phyloP scores from a whole-genome alignment of 345 rosid species.

The Salix udensis region DNA sequence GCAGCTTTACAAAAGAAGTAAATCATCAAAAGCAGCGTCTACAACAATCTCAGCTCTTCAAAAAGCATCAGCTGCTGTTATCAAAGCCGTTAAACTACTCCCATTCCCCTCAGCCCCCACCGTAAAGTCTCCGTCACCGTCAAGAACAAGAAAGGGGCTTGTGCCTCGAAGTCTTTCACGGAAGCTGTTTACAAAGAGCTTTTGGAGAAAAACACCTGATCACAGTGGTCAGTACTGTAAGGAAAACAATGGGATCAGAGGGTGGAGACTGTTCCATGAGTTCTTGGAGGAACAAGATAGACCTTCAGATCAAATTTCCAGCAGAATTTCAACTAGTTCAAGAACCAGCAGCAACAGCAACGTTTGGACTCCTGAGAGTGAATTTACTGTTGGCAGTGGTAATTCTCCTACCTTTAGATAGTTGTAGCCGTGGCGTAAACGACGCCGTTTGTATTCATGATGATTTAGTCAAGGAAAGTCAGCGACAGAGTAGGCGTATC shows the following conservation, averaged over 20 bases:
- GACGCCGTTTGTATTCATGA: conserved; percentile 29
- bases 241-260: conserved; percentile 29
- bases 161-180: conserved; percentile 48
- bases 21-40: conserved; percentile 33
- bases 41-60: conserved; percentile 48
- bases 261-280: conserved; percentile 48
- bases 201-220: conserved; percentile 42
- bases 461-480: conserved; percentile 17
- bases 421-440: conserved; percentile 18
- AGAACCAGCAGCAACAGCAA: conserved; percentile 18
- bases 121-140: conserved; percentile 26
- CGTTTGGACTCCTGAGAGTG: conserved; percentile 46
- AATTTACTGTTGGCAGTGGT: conserved; percentile 38
- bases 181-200: conserved; percentile 41
- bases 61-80: conserved; percentile 57
- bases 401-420: conserved; percentile 16
- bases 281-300: conserved; percentile 40
- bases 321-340: conserved; percentile 22
- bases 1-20: conserved; percentile 25
- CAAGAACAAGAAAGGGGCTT: conserved; percentile 2
- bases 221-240: not conserved
- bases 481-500: conserved; percentile 32
- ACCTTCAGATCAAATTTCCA: conserved; percentile 29
- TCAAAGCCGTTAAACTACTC: conserved; percentile 56
- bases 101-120: conserved; percentile 47